A percentile compares a stretch with the other conserved stretches of the same genome.
Evolutionary conservation across 176 grass and related monocot genomes (phyloP).

Genomic region (Eragrostis curvula): DNA sequence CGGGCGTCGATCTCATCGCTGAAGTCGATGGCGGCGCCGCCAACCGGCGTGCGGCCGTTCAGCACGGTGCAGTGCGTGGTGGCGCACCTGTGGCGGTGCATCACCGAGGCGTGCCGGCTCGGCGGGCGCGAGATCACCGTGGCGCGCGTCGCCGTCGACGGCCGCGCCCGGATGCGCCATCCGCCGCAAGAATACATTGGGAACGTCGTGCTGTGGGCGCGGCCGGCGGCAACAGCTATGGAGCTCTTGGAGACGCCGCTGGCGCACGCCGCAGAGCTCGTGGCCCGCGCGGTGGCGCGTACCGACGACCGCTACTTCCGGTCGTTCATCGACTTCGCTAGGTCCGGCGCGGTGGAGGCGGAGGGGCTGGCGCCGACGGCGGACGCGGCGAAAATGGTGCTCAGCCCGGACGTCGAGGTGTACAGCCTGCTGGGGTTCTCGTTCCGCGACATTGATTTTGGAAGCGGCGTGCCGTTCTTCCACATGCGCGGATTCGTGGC

Average conservation of each 20-base stretch:
- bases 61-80: neutral
- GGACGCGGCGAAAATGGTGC: neutral
- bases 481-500: no score
- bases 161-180: neutral
- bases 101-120: neutral
- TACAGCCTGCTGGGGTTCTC: neutral
- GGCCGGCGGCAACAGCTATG: neutral
- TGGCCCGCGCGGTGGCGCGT: neutral
- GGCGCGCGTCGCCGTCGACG: slow-evolving; percentile 1
- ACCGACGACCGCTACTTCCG: slow-evolving; percentile 24
- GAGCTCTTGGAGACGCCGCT: neutral
- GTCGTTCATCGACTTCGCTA: slow-evolving; percentile 28
- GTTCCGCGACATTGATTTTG: no score
- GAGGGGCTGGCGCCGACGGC: slow-evolving; percentile 43
- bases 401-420: slow-evolving; percentile 2
- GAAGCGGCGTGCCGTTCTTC: neutral
- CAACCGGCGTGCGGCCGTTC: neutral
- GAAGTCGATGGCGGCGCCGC: neutral
- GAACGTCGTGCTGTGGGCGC: slow-evolving; percentile 13
- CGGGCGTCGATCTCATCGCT: neutral
- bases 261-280: neutral
- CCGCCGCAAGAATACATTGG: slow-evolving; percentile 10
- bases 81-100: slow-evolving; percentile 24
- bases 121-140: neutral
- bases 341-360: slow-evolving; percentile 42